These are phyloP conservation scores for Calonectria crousiana DNA, from an alignment of 2,329 filamentous ascomycete species.

Conservation along the genomic window DNA sequence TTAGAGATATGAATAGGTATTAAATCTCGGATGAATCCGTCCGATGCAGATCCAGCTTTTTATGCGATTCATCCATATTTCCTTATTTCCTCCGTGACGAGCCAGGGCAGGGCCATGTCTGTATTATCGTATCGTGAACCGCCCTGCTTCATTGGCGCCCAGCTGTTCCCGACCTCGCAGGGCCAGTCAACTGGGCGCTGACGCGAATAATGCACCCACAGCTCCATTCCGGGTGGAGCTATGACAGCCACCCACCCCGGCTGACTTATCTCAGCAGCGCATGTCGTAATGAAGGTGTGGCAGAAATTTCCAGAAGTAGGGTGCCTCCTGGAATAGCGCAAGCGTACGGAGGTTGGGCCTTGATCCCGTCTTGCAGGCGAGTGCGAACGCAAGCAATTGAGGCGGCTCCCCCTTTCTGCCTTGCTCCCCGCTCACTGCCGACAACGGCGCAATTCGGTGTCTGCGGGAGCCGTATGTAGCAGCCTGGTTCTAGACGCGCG, in stretches of 20 bases:
- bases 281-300: slow-evolving; percentile 17
- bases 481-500: slow-evolving; percentile 18
- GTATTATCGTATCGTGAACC: slow-evolving; percentile 29
- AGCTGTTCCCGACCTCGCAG: slow-evolving; percentile 1
- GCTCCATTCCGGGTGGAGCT: slow-evolving; percentile 18
- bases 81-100: neutral
- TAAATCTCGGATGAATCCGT: slow-evolving; percentile 6
- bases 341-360: neutral
- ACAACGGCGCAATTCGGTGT: neutral
- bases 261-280: slow-evolving; percentile 2
- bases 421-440: neutral
- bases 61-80: slow-evolving; percentile 15
- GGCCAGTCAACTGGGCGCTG: slow-evolving; percentile 6
- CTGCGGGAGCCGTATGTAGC: neutral
- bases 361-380: neutral
- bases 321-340: slow-evolving; percentile 10
- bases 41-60: slow-evolving; percentile 7
- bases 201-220: slow-evolving; percentile 10
- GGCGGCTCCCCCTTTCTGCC: neutral
- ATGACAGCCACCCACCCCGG: slow-evolving; percentile 7
- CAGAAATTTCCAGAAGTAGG: slow-evolving; percentile 24
- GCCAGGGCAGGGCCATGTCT: slow-evolving; percentile 16
- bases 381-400: neutral
- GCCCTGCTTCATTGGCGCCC: slow-evolving; percentile 9
- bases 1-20: slow-evolving; percentile 23